Evolutionary conservation across 805 yeast species (phyloP).

Genomic region (Candida quercuum): DNA sequence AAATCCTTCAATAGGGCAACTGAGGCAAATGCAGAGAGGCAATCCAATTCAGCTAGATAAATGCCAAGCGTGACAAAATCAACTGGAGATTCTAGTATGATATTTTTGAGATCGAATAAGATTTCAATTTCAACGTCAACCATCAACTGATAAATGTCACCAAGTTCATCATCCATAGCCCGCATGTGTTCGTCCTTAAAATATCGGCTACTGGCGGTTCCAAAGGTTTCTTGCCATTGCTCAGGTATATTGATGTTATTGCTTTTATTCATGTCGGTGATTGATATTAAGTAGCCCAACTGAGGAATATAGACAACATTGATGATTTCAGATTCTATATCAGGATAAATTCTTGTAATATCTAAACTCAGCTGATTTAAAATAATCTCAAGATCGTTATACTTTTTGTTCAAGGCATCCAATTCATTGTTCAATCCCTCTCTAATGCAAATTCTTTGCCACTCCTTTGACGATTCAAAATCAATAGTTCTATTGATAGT

Average conservation of each 20-base stretch:
- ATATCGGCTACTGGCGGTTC: constrained; percentile 31
- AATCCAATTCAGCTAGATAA: constrained; percentile 32
- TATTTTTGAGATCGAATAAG: constrained; percentile 25
- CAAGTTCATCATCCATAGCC: constrained; percentile 32
- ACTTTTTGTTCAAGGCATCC: constrained; percentile 14
- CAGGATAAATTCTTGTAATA: constrained; percentile 4
- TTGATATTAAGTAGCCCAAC: constrained; percentile 34
- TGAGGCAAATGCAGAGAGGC: constrained; percentile 29
- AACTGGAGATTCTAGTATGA: constrained; percentile 10
- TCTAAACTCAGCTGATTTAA: constrained; percentile 22
- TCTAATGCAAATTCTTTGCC: constrained; percentile 23
- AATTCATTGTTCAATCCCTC: constrained; percentile 27
- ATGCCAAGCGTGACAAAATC: constrained; percentile 17
- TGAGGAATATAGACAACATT: constrained; percentile 42
- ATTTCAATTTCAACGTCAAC: constrained; percentile 39
- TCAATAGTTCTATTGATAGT: too few relatives aligned
- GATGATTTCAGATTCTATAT: constrained; percentile 11
- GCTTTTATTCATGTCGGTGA: constrained; percentile 8
- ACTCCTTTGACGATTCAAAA: constrained; percentile 28
- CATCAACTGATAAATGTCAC: constrained; percentile 37
- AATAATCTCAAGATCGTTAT: constrained; percentile 24
- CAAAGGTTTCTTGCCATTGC: constrained; percentile 33
- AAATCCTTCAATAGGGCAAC: constrained; percentile 25
- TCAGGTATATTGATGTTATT: constrained; percentile 1
- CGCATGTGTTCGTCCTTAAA: constrained; percentile 29